Evolutionary conservation across 2,329 filamentous ascomycete genomes (phyloP).

Genomic region (Ceratocystis variospora): DNA sequence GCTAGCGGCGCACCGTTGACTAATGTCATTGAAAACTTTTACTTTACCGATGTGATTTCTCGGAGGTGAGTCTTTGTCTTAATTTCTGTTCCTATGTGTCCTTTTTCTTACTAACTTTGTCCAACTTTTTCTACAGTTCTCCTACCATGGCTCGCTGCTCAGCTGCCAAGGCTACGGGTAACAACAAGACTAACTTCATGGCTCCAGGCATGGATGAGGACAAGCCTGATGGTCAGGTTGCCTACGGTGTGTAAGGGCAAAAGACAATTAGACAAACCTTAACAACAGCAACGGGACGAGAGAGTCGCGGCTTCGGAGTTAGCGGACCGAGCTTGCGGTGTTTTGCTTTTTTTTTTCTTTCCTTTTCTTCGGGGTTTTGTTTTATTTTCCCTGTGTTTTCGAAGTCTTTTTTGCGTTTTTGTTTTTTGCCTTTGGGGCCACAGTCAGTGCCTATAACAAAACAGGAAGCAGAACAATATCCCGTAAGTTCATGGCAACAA

Average conservation of each 20-base stretch:
- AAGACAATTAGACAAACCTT: not conserved
- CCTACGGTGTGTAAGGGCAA: slow-evolving; percentile 38
- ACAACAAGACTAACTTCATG: slow-evolving; percentile 68
- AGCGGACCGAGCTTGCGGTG: not conserved
- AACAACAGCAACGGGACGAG: slow-evolving; percentile 3
- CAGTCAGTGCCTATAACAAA: not conserved
- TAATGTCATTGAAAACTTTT: slow-evolving; percentile 89
- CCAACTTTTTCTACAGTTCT: slow-evolving; percentile 46
- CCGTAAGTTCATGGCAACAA: not conserved
- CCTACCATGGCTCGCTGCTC: slow-evolving; percentile 98
- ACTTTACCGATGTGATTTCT: slow-evolving; percentile 93
- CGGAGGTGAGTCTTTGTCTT: slow-evolving; percentile 56
- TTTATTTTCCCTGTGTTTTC: not conserved
- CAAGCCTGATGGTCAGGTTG: slow-evolving; percentile 46
- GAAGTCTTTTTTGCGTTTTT: not conserved
- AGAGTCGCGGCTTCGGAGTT: not conserved
- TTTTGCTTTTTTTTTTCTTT: slow-evolving; percentile 10
- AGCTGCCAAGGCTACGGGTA: slow-evolving; percentile 72
- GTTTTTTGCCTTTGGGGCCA: slow-evolving; percentile 3
- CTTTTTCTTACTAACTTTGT: not conserved
- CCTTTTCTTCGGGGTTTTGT: not conserved
- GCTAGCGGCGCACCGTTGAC: slow-evolving; percentile 59
- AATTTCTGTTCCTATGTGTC: not conserved
- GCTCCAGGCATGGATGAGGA: slow-evolving; percentile 54
- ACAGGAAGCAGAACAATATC: slow-evolving; percentile 6